A percentile compares a stretch with the other conserved stretches of the same genome.
Conservation (phyloP, 768 basidiomycete species). For the Vararia minispora region DNA sequence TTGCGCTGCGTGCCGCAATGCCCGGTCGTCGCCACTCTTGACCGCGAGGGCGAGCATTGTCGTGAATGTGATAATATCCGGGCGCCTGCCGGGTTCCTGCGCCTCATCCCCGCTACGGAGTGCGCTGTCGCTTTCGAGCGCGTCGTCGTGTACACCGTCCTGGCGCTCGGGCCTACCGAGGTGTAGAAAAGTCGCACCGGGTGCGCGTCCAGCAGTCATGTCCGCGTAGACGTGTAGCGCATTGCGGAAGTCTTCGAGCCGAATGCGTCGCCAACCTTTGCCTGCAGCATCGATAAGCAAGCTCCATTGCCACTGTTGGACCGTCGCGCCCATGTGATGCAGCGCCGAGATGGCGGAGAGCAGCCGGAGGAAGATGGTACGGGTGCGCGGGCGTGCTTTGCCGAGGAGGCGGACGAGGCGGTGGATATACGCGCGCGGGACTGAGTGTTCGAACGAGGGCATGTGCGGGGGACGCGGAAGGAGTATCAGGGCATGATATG, state of each 20-base stretch:
- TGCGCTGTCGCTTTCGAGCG: slow-evolving; percentile 9
- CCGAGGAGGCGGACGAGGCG: slow-evolving; percentile 51
- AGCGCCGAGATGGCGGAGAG: slow-evolving; percentile 56
- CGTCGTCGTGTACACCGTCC: background rate
- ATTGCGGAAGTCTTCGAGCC: slow-evolving; percentile 43
- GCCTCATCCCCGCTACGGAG: background rate
- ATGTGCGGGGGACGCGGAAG: slow-evolving; percentile 6
- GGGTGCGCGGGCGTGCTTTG: slow-evolving; percentile 41
- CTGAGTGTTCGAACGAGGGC: slow-evolving; percentile 5
- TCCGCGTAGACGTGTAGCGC: slow-evolving; percentile 53
- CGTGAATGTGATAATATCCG: slow-evolving; percentile 63
- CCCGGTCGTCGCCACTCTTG: slow-evolving; percentile 30
- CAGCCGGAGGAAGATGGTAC: slow-evolving; percentile 49
- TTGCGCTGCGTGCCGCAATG: slow-evolving; percentile 40
- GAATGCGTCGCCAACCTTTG: slow-evolving; percentile 50
- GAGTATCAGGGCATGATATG: slow-evolving; percentile 26
- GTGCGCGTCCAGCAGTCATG: slow-evolving; percentile 35
- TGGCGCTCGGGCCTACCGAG: background rate
- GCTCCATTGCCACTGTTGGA: slow-evolving; percentile 69
- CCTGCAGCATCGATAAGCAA: slow-evolving; percentile 57
- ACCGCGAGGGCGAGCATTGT: slow-evolving; percentile 56
- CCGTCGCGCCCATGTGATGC: slow-evolving; percentile 37
- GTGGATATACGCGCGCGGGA: slow-evolving; percentile 39
- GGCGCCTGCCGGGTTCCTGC: slow-evolving; percentile 15
- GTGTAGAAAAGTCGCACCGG: slow-evolving; percentile 23